Evolutionary conservation across 495 filamentous ascomycete genomes (phyloP), one percentile per base, ranked within the genome.

Genomic region (Neurospora discreta): DNA sequence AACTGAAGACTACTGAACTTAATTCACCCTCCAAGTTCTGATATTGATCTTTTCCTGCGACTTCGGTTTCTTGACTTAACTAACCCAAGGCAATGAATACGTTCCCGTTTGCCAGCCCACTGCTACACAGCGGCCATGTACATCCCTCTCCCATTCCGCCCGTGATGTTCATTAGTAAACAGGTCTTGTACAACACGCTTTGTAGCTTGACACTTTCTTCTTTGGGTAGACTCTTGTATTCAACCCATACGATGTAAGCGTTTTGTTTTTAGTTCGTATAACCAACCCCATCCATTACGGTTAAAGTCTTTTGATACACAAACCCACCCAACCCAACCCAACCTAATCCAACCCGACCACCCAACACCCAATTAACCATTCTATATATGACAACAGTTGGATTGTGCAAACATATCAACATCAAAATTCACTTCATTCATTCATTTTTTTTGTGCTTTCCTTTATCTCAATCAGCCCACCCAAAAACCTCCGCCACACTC

Each of bases 401-500:
- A 65, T 33, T 7, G 18, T 65, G n/a, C 15, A 60, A 30, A 13
- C 30, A 60, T 11, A 58, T 58, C 20, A 65, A 16, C 20, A 58
- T 58, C 46, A 65, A 30, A 20, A 15, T 58, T 58, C 26, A 65
- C 30, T 18, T 60, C 26, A 18, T 65, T 33, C 52, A 33, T 15
- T 10, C 10, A 0, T 5, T 60, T 33, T 26, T 60, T 15, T 20
- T 5, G 1, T 13, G 11, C 46, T 6, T 30, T 16, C 18, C 2
- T 16, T 33, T 33, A 9, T 1, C 1, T 74, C 46, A 85, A 75
- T 85, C 82, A 10, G 81, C 82, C 88, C 90, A 96, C 41, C 96
- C 95, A 87, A 98, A 99, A 13, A 98, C 88, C 76, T 97, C 93
- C 5, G 87, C 88, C 36, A 98, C 89, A 77, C 93, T 93, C 65